Evolutionary conservation across 257 asterid species (phyloP).

Genomic region (Nicotiana benthamiana): DNA sequence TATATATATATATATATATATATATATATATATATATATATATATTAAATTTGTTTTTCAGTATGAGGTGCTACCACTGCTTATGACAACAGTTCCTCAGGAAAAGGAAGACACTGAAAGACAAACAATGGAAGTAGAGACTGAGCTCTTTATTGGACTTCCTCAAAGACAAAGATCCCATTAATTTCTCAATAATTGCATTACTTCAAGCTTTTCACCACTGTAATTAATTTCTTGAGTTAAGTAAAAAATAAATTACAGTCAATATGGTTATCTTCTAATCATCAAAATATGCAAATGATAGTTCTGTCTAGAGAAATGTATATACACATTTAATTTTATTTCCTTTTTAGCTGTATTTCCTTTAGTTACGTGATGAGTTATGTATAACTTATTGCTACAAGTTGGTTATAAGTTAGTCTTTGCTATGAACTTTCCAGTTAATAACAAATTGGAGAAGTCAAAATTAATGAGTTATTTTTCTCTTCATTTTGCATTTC

Average conservation of each 20-base stretch:
- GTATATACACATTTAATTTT: background rate
- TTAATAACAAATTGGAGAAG: too few relatives aligned
- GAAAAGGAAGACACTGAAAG: background rate
- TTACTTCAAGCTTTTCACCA: background rate
- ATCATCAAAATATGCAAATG: background rate
- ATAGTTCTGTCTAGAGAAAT: background rate
- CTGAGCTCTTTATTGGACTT: constrained; percentile 42
- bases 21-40: too few relatives aligned
- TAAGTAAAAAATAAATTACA: background rate
- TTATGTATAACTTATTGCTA: background rate
- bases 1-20: too few relatives aligned
- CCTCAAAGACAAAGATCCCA: constrained; percentile 13
- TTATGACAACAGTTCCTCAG: constrained; percentile 13
- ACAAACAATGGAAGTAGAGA: constrained; percentile 31
- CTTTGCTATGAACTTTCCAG: too few relatives aligned
- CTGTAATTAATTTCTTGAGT: background rate
- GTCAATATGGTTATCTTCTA: background rate
- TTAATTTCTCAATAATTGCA: background rate
- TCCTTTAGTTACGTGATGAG: background rate
- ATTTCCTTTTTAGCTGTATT: background rate
- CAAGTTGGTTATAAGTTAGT: too few relatives aligned
- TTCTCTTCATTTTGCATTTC: background rate
- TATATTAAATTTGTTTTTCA: background rate
- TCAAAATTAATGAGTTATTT: too few relatives aligned
- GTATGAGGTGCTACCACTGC: constrained; percentile 22